Evolutionary conservation across 129 eudicot genomes (phyloP).

Genomic region (Kitagawia praeruptora): DNA sequence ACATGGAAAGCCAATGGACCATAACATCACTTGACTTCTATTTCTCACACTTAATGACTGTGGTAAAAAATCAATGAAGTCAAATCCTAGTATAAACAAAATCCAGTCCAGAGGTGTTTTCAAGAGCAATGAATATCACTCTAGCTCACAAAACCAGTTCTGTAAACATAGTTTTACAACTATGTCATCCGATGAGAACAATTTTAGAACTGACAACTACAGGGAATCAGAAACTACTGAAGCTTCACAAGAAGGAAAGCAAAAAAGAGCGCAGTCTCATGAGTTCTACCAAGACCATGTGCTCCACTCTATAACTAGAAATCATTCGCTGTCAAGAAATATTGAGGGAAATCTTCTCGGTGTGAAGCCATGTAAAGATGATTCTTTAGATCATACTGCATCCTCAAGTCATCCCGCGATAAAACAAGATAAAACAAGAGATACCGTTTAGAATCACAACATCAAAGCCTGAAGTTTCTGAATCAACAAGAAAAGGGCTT

Average conservation of each 20-base stretch:
- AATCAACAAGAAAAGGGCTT: conserved; percentile 25
- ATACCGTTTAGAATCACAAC: conserved; percentile 28
- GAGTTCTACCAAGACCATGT: not conserved
- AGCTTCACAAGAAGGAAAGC: conserved; percentile 6
- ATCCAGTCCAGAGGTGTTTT: conserved; percentile 11
- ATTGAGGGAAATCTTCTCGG: conserved; percentile 15
- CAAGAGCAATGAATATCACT: not conserved
- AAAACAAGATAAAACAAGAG: conserved; percentile 28
- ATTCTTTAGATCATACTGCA: conserved; percentile 22
- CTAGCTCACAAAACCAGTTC: conserved; percentile 9
- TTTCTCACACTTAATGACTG: not conserved
- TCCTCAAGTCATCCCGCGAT: conserved; percentile 26
- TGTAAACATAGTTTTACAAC: not conserved
- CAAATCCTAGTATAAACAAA: conserved; percentile 16
- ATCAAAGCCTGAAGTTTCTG: conserved; percentile 21
- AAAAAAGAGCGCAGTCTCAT: not conserved
- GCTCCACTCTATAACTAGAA: conserved; percentile 15
- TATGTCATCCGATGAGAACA: no score
- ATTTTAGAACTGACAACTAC: not conserved
- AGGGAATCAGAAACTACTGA: conserved; percentile 10
- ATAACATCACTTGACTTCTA: not conserved
- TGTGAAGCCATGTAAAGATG: conserved; percentile 5
- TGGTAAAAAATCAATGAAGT: conserved; percentile 8
- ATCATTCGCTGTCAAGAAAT: conserved; percentile 16
- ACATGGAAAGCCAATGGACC: conserved; percentile 13